These are phyloP conservation scores for Pseudonitzschia pungens DNA, from an alignment of 108 stramenopile genomes.

Conservation along the genomic window DNA sequence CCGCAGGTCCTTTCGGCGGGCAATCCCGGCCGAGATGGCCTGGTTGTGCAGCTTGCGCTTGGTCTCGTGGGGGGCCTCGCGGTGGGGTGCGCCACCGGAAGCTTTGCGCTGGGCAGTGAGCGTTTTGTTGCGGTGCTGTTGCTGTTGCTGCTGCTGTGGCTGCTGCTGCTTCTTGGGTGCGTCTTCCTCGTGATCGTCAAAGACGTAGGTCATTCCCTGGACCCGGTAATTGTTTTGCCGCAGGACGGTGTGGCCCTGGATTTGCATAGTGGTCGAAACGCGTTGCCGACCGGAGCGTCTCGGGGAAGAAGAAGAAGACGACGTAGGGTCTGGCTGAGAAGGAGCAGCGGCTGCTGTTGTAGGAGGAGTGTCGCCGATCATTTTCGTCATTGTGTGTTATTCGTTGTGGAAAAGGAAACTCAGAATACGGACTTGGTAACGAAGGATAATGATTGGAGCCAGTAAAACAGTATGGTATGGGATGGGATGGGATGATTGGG, in stretches of 20 bases:
- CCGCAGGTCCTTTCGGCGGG: background rate
- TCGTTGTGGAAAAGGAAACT: too few relatives aligned
- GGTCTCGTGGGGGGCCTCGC: background rate
- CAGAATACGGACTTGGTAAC: too few relatives aligned
- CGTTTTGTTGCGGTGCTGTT: slow-evolving; percentile 14
- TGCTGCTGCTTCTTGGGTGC: too few relatives aligned
- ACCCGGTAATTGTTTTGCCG: slow-evolving; percentile 55
- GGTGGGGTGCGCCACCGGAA: background rate
- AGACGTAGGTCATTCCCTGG: slow-evolving; percentile 40
- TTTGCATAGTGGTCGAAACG: slow-evolving; percentile 46
- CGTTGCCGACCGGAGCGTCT: slow-evolving; percentile 44
- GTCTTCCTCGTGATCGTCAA: slow-evolving; percentile 27
- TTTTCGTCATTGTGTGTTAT: too few relatives aligned
- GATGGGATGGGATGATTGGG: too few relatives aligned
- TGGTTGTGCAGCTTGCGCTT: slow-evolving; percentile 8
- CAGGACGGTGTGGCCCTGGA: slow-evolving; percentile 59
- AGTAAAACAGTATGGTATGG: too few relatives aligned
- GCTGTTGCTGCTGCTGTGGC: too few relatives aligned
- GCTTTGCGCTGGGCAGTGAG: slow-evolving; percentile 3
- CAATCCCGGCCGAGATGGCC: background rate
- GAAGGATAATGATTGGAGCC: too few relatives aligned
- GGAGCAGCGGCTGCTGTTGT: too few relatives aligned
- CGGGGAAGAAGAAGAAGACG: background rate
- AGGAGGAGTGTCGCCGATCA: too few relatives aligned
- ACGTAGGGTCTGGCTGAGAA: too few relatives aligned